phyloP scores from a whole-genome alignment of 164 flowering plant genomes.

The Cinnamomum micranthum region DNA sequence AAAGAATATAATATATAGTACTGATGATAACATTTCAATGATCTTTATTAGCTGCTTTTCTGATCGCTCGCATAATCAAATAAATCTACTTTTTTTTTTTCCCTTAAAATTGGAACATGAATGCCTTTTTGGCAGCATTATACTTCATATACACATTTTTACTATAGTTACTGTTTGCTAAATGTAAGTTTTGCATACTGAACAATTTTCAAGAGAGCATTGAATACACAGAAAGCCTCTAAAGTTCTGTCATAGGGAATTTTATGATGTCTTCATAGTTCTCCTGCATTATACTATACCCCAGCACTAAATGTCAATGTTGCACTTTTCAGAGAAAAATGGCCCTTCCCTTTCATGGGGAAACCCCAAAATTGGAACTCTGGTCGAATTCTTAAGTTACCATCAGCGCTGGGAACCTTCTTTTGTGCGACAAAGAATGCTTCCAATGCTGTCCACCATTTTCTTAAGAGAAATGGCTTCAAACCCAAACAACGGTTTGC shows the following conservation, averaged over 20 bases:
- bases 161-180: neutral
- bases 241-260: too few species aligned
- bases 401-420: conserved; percentile 81
- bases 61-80: neutral
- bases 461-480: conserved; percentile 71
- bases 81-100: neutral
- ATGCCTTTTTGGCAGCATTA: neutral
- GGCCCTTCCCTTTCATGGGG: conserved; percentile 50
- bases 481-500: conserved; percentile 28
- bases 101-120: neutral
- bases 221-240: neutral
- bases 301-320: neutral
- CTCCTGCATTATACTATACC: neutral
- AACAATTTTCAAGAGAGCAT: neutral
- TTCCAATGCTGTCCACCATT: conserved; percentile 81
- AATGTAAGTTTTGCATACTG: neutral
- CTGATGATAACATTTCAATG: neutral
- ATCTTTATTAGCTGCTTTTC: neutral
- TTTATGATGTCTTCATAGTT: neutral
- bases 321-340: conserved; percentile 34
- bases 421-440: conserved; percentile 61
- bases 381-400: conserved; percentile 67
- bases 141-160: neutral
- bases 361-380: conserved; percentile 52
- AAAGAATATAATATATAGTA: neutral